Evolutionary conservation across 1,284 basidiomycete genomes (phyloP).

Genomic region (Trametes polyzona): DNA sequence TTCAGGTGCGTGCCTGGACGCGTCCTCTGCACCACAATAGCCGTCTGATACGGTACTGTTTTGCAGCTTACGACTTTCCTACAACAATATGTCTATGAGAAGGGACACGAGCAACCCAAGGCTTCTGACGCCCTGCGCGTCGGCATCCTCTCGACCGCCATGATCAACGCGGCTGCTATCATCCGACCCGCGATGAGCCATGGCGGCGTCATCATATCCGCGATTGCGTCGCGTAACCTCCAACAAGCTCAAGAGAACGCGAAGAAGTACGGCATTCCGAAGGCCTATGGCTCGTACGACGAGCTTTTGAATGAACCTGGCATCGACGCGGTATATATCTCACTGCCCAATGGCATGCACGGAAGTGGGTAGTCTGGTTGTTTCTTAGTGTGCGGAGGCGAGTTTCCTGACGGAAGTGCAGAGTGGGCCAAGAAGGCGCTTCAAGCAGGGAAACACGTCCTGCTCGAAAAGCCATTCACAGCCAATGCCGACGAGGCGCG

Average conservation of each 20-base stretch:
- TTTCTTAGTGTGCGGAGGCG: too few species aligned
- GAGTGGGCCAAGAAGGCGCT: slow-evolving; percentile 76
- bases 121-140: slow-evolving; percentile 46
- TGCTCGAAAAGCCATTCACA: slow-evolving; percentile 71
- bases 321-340: slow-evolving; percentile 68
- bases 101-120: slow-evolving; percentile 7
- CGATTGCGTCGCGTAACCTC: slow-evolving; percentile 64
- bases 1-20: slow-evolving; percentile 9
- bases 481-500: slow-evolving; percentile 64
- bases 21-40: not conserved
- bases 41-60: not conserved
- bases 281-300: slow-evolving; percentile 55
- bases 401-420: not conserved
- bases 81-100: slow-evolving; percentile 17
- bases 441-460: slow-evolving; percentile 70
- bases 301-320: slow-evolving; percentile 65
- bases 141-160: slow-evolving; percentile 66
- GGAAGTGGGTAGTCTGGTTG: slow-evolving; percentile 39
- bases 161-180: slow-evolving; percentile 61
- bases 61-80: slow-evolving; percentile 17
- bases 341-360: slow-evolving; percentile 32
- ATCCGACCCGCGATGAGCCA: slow-evolving; percentile 60
- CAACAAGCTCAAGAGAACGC: slow-evolving; percentile 55
- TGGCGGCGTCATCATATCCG: slow-evolving; percentile 61
- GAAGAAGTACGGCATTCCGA: slow-evolving; percentile 58